These are phyloP conservation scores for Talaromyces atroroseus DNA, from an alignment of 2,329 filamentous ascomycete species.

Conservation along the genomic window DNA sequence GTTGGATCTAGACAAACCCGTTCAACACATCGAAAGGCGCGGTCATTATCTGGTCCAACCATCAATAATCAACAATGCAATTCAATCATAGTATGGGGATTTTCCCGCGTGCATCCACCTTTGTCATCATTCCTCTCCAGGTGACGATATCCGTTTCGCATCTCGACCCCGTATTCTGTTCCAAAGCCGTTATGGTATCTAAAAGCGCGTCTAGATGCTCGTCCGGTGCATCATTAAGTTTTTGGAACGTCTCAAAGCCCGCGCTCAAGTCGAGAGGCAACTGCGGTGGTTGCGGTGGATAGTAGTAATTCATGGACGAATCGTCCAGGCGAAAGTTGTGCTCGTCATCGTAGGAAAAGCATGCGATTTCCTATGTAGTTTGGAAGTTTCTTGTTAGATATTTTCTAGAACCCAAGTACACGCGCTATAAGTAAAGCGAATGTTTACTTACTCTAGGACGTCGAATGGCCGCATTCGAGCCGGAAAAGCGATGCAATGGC, in stretches of 20 bases:
- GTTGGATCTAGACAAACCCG: slow-evolving; percentile 50
- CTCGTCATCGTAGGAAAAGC: slow-evolving; percentile 86
- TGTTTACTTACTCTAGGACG: slow-evolving; percentile 59
- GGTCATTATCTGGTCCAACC: slow-evolving; percentile 65
- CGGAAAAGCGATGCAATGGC: slow-evolving; percentile 63
- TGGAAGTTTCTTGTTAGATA: slow-evolving; percentile 8
- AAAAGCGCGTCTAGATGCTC: slow-evolving; percentile 84
- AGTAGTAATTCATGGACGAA: slow-evolving; percentile 81
- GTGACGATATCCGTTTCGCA: slow-evolving; percentile 77
- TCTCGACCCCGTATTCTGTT: slow-evolving; percentile 61
- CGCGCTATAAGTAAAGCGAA: background rate
- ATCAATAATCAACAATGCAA: background rate
- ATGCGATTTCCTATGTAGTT: slow-evolving; percentile 72
- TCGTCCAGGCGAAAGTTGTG: slow-evolving; percentile 72
- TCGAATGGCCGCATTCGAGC: slow-evolving; percentile 64
- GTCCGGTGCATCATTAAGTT: slow-evolving; percentile 75
- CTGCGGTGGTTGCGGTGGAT: slow-evolving; percentile 64
- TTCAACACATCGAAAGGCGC: slow-evolving; percentile 76
- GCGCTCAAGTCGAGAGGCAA: slow-evolving; percentile 68
- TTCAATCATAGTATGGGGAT: background rate
- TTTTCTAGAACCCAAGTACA: background rate
- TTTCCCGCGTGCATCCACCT: slow-evolving; percentile 51
- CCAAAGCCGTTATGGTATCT: slow-evolving; percentile 66
- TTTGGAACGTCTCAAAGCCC: slow-evolving; percentile 77
- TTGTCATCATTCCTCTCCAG: slow-evolving; percentile 98